Base-by-base conservation (phyloP, 2,329 filamentous ascomycete species). In the Colletotrichum acutatum region DNA sequence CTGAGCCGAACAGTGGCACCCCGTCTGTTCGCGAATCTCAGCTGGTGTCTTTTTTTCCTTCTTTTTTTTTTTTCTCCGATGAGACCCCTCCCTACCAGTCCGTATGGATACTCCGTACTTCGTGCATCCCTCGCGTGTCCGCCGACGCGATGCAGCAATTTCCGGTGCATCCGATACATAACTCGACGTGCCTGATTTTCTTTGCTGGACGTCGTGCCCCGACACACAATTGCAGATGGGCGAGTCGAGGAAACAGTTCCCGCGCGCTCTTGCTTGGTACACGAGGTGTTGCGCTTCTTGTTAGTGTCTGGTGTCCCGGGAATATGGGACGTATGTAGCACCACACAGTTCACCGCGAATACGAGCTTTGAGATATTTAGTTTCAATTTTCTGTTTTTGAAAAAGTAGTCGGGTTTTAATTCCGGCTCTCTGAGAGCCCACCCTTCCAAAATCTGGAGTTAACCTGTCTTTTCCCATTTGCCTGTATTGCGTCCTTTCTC, bases 1-100 rank as follows among this genome's bases (percentile, higher is more conserved):
- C 42, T 60, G 34, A n/a, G 58, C 58, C 58, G 58, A 49, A 60
- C 58, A 19, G 22, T 60, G 58, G 14, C 14, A 60, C 58, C 56
- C 58, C 56, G 53, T 56, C 53, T 56, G 53, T 56, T 56, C 56
- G 28, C 56, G 19, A 49, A 49, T 49, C 42, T 49, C 42, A 49
- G 42, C 42, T 49, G 19, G 16, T 49, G 42, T 49, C 16, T 49
- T 49, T 49, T 49, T n/a, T 49, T 49, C 19, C 19, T n/a, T 3
- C 9, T 22, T 37, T n/a, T 16, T 37, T 1, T n/a, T 24, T 34
- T 32, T 12, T 42, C 42, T 49, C 42, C 42, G 42, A 49, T 8
- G 42, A 49, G 16, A 49, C 42, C 42, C 42, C 19, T 19, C 42
- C 42, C 22, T 42, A 16, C 37, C 37, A 16, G 37, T 42, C 12